Conservation (phyloP, 176 grass and related monocot species). For the Guadua angustifolia region DNA sequence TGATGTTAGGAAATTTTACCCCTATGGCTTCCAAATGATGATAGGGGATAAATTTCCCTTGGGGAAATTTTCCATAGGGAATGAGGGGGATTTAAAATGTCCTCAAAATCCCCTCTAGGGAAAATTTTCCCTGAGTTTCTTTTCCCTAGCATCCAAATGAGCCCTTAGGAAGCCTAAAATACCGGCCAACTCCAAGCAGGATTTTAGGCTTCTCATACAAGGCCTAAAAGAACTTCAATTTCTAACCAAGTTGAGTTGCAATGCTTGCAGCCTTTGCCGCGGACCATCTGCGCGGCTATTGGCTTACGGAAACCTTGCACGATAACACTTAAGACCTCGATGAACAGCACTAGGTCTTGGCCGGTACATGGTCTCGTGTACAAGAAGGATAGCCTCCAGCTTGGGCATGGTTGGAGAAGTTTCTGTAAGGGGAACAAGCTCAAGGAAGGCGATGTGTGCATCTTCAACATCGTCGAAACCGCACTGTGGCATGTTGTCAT, state of each 20-base stretch:
- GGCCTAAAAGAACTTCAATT: not conserved
- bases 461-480: slow-evolving; percentile 8
- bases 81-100: too few species aligned
- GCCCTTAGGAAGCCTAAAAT: too few species aligned
- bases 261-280: too few species aligned
- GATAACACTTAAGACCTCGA: slow-evolving; percentile 24
- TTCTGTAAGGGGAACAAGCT: slow-evolving; percentile 27
- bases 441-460: slow-evolving; percentile 21
- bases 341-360: not conserved
- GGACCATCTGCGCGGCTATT: not conserved
- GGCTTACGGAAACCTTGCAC: not conserved
- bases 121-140: too few species aligned
- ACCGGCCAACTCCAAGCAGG: too few species aligned
- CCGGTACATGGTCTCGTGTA: not conserved
- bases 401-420: not conserved
- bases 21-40: too few species aligned
- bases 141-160: too few species aligned
- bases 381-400: not conserved
- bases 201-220: too few species aligned
- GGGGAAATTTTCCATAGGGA: too few species aligned
- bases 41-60: too few species aligned
- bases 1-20: too few species aligned
- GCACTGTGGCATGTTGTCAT: slow-evolving; percentile 24
- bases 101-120: too few species aligned
- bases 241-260: not conserved